Percentiles rank a stretch among this genome's conserved stretches.
Conservation (phyloP, 2,329 filamentous ascomycete species). For the Pseudogymnoascus sp. region DNA sequence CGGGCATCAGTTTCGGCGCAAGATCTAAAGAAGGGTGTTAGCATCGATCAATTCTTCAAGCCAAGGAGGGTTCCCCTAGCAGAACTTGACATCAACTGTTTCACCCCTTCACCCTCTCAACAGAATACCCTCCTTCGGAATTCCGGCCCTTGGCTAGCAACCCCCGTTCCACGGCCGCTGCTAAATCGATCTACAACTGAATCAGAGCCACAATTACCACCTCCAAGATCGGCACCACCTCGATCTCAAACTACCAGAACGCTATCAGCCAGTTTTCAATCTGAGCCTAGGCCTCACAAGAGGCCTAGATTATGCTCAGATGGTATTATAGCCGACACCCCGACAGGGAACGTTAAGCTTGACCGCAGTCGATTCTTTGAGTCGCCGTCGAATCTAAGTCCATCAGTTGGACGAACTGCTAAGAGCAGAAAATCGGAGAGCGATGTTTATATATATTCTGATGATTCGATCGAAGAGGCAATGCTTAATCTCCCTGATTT, state of each 20-base stretch:
- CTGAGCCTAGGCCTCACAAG: conserved; percentile 40
- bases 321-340: conserved; percentile 27
- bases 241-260: conserved; percentile 34
- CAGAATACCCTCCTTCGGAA: conserved; percentile 49
- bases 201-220: conserved; percentile 27
- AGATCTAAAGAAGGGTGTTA: conserved; percentile 50
- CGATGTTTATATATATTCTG: conserved; percentile 42
- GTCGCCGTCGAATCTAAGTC: conserved; percentile 29
- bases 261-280: conserved; percentile 29
- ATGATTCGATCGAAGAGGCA: conserved; percentile 42
- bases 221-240: conserved; percentile 23
- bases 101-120: conserved; percentile 59
- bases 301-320: conserved; percentile 45
- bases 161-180: conserved; percentile 32
- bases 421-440: conserved; percentile 33
- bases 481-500: conserved; percentile 37
- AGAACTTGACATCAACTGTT: conserved; percentile 59
- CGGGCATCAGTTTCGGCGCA: conserved; percentile 28
- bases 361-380: conserved; percentile 42
- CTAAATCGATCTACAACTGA: conserved; percentile 18
- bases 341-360: conserved; percentile 23
- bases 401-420: conserved; percentile 28
- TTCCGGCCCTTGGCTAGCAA: conserved; percentile 46
- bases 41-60: conserved; percentile 59
- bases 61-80: conserved; percentile 54